phyloP scores from a whole-genome alignment of 2,329 filamentous ascomycete species.

The Podosphaera fusca region DNA sequence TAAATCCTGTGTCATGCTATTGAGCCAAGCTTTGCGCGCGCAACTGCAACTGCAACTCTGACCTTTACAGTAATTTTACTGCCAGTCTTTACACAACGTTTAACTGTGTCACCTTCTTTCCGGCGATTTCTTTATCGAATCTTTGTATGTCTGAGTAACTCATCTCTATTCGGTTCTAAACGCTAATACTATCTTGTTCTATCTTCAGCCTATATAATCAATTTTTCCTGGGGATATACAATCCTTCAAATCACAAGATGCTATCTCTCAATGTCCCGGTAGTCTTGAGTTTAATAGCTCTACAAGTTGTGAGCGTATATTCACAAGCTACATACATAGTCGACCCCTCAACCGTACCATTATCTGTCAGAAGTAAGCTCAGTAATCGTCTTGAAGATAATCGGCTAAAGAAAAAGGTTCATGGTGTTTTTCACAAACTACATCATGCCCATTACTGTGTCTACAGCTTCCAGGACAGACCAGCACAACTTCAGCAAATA shows the following conservation, averaged over 20 bases:
- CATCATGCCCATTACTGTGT: conserved; percentile 51
- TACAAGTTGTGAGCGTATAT: conserved; percentile 19
- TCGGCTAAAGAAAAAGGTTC: conserved; percentile 19
- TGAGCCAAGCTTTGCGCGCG: not conserved
- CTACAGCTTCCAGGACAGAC: conserved; percentile 27
- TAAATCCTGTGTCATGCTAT: not conserved
- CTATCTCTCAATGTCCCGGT: conserved; percentile 24
- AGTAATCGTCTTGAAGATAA: not conserved
- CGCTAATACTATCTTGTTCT: not conserved
- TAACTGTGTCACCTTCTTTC: not conserved
- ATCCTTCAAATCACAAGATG: conserved; percentile 19
- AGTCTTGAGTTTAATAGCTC: conserved; percentile 25
- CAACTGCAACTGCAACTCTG: not conserved
- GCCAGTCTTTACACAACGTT: not conserved
- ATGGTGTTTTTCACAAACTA: conserved; percentile 43
- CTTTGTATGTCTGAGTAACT: not conserved
- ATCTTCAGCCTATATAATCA: not conserved
- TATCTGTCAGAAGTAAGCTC: conserved; percentile 19
- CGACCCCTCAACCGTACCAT: conserved; percentile 34
- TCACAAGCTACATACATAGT: conserved; percentile 36
- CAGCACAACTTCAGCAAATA: conserved; percentile 30
- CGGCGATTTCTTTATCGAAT: not conserved
- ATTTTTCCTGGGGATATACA: not conserved
- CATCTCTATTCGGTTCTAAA: not conserved
- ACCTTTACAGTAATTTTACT: not conserved